phyloP scores from a whole-genome alignment of 2,329 filamentous ascomycete species.

The Aspergillus costaricaensis region DNA sequence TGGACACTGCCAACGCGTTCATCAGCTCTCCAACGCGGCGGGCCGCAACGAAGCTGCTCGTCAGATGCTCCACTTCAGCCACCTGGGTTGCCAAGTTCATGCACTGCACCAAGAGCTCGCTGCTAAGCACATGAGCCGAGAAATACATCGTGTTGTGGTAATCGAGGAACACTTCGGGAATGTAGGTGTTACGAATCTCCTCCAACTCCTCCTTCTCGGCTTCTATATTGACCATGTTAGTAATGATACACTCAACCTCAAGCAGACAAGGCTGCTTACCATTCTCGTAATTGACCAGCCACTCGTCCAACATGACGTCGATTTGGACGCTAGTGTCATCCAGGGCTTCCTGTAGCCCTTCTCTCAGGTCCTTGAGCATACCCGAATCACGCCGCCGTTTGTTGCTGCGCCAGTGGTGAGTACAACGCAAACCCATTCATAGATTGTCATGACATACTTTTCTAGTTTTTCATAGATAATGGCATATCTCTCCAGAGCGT shows the following conservation, averaged over 20 bases:
- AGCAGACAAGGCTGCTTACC: constrained; percentile 48
- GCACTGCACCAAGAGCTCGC: constrained; percentile 76
- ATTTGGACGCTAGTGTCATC: constrained; percentile 59
- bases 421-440: not conserved
- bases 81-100: constrained; percentile 86
- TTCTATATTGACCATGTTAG: constrained; percentile 38
- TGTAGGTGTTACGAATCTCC: constrained; percentile 71
- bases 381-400: constrained; percentile 39
- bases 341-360: constrained; percentile 57
- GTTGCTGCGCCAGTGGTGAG: constrained; percentile 22
- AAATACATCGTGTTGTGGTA: constrained; percentile 81
- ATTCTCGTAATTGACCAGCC: constrained; percentile 60
- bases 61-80: constrained; percentile 67
- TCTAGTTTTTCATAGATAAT: constrained; percentile 53
- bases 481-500: constrained; percentile 68
- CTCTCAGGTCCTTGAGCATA: constrained; percentile 54
- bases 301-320: constrained; percentile 62
- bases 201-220: constrained; percentile 62
- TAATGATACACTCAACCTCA: not conserved
- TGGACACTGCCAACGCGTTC: constrained; percentile 73
- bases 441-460: constrained; percentile 34
- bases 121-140: constrained; percentile 70
- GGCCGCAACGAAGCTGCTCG: constrained; percentile 63
- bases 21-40: constrained; percentile 74
- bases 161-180: constrained; percentile 82